Evolutionary conservation across 805 yeast species (phyloP), one percentile per base, ranked within the genome.

Genomic region (Kazachstania africana): DNA sequence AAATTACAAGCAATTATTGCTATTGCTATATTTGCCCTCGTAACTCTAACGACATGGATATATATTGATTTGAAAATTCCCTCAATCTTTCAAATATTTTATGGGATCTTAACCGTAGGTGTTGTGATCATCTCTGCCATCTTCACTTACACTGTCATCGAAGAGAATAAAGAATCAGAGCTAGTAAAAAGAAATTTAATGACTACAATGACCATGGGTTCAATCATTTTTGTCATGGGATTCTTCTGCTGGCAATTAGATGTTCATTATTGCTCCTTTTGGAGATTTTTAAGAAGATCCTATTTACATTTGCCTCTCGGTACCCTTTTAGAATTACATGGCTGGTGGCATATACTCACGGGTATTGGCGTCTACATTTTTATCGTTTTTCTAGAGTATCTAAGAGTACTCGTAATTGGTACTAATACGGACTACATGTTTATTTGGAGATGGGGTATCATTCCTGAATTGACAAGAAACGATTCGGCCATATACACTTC

Each of bases 301-400:
- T 53, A 75, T 10, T 94, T 96, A 3, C 68, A 79, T 60, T 29
- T 53, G 31, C 96, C 96, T 2, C 69, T 78, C 32, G 97, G 97
- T 2, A 69, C 84, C 38, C 42, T 88, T 3, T 62, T 88, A 22
- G 97, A 88, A 55, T 79, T 94, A 18, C 97, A 88, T 48, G 95
- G 94, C 16, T 88, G 96, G 96, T 88, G 97, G 97, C 97, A 88
- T 51, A 60, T 81, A 8, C 66, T 81, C 40, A 81, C 91, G 0
- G 94, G 94, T 1, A 61, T 75, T 14, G 95, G 96, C 2, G 91
- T 88, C 8, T 88, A 88, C 55, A 78, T 67, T 51, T 87, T 83
- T 58, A 68, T 87, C 41, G 74, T 80, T 3, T 84, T 79, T 50
- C 68, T 80, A 47, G 87, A 84, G 60, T 72, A 79, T 40, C 60